Conservation (phyloP, 192 early-diverging fungal species). For the Coemansia sp. region DNA sequence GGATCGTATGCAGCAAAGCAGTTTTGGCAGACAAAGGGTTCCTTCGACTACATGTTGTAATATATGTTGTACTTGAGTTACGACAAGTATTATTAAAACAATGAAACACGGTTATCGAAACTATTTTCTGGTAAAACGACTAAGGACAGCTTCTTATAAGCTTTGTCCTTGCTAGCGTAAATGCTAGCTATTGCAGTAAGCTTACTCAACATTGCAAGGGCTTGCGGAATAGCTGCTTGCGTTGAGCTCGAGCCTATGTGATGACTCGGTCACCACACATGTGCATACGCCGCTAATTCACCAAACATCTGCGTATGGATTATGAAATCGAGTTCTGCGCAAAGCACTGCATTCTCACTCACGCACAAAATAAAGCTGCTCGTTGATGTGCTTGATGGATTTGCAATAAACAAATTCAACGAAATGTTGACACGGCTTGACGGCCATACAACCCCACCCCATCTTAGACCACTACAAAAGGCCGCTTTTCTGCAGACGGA, state of each 20-base stretch:
- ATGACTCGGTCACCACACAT: no score
- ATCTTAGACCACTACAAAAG: background rate
- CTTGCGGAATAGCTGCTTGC: no score
- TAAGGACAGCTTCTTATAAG: no score
- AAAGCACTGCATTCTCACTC: slow-evolving; percentile 24
- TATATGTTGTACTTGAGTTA: no score
- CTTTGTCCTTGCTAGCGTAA: no score
- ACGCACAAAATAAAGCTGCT: slow-evolving; percentile 13
- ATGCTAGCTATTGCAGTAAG: no score
- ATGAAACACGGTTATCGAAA: no score
- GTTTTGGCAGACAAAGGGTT: background rate
- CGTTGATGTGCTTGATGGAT: slow-evolving; percentile 8
- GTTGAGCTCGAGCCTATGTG: no score
- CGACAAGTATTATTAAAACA: no score
- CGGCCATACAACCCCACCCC: background rate
- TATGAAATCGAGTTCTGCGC: slow-evolving; percentile 1
- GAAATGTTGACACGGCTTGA: slow-evolving; percentile 9
- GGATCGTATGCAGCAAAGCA: background rate
- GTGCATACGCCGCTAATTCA: background rate
- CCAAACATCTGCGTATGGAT: background rate
- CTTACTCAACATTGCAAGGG: no score
- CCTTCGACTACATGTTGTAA: slow-evolving; percentile 8
- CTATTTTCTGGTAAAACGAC: no score
- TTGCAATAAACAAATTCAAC: slow-evolving; percentile 7
- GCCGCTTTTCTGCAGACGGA: no score